Percentiles rank a stretch among this genome's conserved stretches.
phyloP scores from a whole-genome alignment of 768 basidiomycete species.

The Podaxis sp. region DNA sequence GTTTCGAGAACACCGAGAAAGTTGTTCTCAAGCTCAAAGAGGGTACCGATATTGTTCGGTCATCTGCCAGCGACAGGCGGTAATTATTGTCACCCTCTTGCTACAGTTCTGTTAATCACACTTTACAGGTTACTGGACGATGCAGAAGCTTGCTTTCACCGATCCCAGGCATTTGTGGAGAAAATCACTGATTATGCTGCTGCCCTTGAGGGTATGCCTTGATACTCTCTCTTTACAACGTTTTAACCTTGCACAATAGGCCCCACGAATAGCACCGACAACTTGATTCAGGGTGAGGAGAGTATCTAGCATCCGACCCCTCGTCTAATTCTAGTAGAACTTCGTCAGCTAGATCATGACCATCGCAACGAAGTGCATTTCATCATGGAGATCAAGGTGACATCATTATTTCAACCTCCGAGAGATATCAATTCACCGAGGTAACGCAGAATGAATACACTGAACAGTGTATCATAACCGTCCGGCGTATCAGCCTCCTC shows the following conservation, averaged over 20 bases:
- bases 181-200: constrained; percentile 47
- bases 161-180: constrained; percentile 57
- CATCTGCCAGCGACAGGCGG: constrained; percentile 42
- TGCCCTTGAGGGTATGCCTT: constrained; percentile 44
- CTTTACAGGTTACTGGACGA: constrained; percentile 51
- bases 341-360: constrained; percentile 56
- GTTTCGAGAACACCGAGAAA: constrained; percentile 51
- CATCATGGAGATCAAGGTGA: constrained; percentile 53
- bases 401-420: not conserved
- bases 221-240: constrained; percentile 28
- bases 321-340: constrained; percentile 35
- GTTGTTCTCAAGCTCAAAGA: constrained; percentile 49
- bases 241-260: constrained; percentile 24
- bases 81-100: constrained; percentile 22
- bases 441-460: constrained; percentile 65
- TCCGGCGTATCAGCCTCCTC: constrained; percentile 74
- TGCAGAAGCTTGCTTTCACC: constrained; percentile 47
- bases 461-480: constrained; percentile 54
- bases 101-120: not conserved
- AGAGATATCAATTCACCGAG: constrained; percentile 19
- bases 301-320: not conserved
- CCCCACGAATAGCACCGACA: not conserved
- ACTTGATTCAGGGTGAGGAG: constrained; percentile 4
- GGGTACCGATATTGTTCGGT: constrained; percentile 57
- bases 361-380: constrained; percentile 59